Percentiles rank a stretch among this genome's conserved stretches.
Evolutionary conservation across 2,329 filamentous ascomycete genomes (phyloP).

Genomic region (Hymenoscyphus fructigenus): DNA sequence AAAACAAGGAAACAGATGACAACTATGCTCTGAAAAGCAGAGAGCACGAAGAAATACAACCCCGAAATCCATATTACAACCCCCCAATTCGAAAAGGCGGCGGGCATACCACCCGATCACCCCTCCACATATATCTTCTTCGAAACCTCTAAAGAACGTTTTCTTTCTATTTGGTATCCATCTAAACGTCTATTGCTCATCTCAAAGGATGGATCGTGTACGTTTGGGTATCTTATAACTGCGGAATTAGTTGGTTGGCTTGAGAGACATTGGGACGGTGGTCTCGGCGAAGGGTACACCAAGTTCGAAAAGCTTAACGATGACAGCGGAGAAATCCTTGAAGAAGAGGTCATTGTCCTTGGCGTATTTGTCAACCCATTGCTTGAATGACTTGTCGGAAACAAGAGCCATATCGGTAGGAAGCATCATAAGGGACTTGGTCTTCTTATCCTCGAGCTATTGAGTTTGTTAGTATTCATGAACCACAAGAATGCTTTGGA

Average conservation of each 20-base stretch:
- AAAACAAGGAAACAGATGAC: conserved; percentile 1
- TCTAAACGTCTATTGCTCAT: conserved; percentile 16
- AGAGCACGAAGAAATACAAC: conserved; percentile 8
- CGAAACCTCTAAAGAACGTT: conserved; percentile 11
- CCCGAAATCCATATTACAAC: conserved; percentile 1
- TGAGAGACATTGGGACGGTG: conserved; percentile 61
- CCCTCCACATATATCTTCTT: neutral
- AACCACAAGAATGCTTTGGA: neutral
- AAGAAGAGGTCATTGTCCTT: conserved; percentile 91
- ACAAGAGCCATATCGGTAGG: conserved; percentile 86
- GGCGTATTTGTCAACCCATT: conserved; percentile 81
- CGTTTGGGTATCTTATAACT: conserved; percentile 11
- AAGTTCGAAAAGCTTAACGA: conserved; percentile 85
- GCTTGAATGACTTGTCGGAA: conserved; percentile 83
- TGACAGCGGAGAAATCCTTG: conserved; percentile 80
- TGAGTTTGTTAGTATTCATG: conserved; percentile 12
- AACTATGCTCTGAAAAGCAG: conserved; percentile 3
- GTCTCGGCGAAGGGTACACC: conserved; percentile 83
- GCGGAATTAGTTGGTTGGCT: conserved; percentile 45
- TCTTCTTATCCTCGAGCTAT: conserved; percentile 81
- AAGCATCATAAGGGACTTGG: conserved; percentile 94
- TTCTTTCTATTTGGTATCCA: conserved; percentile 13
- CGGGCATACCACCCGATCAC: neutral
- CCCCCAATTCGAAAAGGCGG: neutral
- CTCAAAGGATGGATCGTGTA: conserved; percentile 15